phyloP scores from a whole-genome alignment of 331 rosid genomes.

The Malus hybrid region DNA sequence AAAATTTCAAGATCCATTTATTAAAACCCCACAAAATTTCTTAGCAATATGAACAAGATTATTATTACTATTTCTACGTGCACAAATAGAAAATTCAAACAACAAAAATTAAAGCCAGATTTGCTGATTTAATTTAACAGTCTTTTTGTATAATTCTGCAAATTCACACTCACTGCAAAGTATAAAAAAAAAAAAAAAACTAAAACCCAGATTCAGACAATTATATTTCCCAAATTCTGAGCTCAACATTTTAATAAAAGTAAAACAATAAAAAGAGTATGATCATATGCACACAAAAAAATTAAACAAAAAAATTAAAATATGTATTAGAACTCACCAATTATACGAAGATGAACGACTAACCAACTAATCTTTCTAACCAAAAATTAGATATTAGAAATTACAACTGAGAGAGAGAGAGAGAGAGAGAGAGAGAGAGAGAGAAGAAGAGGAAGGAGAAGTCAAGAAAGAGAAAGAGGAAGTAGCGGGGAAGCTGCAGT shows the following conservation, averaged over 20 bases:
- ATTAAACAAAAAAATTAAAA: not conserved
- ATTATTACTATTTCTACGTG: not conserved
- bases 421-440: not conserved
- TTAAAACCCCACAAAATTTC: not conserved
- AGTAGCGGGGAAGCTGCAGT: constrained; percentile 40
- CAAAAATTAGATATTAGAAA: not conserved
- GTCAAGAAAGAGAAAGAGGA: not conserved
- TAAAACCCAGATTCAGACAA: not conserved
- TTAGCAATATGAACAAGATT: not conserved
- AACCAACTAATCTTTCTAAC: constrained; percentile 4
- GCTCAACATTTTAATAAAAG: not conserved
- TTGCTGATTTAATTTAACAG: not conserved
- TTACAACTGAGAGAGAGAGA: not conserved
- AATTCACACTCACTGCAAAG: not conserved
- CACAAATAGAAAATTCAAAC: not conserved
- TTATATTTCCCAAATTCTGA: not conserved
- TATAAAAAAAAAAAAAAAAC: not conserved
- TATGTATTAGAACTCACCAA: constrained; percentile 51
- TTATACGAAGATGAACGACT: constrained; percentile 15
- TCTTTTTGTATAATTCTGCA: not conserved
- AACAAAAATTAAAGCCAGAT: not conserved
- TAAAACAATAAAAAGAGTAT: constrained; percentile 1
- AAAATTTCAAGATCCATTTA: constrained; percentile 33
- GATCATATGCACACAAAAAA: not conserved
- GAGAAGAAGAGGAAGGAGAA: not conserved